Evolutionary conservation across 495 filamentous ascomycete species (phyloP).

Genomic region (Penicillium cinerascens): DNA sequence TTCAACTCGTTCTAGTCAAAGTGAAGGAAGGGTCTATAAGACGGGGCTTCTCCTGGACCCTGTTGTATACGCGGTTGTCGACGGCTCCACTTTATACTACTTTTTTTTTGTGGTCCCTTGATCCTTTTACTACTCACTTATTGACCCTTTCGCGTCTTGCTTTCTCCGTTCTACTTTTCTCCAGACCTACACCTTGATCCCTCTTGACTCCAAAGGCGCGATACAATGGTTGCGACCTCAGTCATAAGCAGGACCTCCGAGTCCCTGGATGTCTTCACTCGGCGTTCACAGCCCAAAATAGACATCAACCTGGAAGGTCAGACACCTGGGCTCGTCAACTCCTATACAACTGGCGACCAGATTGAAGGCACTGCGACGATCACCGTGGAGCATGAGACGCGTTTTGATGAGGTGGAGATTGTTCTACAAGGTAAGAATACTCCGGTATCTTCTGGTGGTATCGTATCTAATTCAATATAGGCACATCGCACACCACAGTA

Average conservation of each 20-base stretch:
- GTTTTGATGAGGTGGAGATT: constrained; percentile 80
- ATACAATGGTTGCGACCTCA: constrained; percentile 23
- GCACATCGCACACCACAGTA: constrained; percentile 46
- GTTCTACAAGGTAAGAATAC: constrained; percentile 65
- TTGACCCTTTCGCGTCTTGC: background rate
- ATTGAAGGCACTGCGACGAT: constrained; percentile 58
- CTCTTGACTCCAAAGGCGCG: background rate
- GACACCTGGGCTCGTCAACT: constrained; percentile 36
- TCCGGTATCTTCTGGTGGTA: constrained; percentile 1
- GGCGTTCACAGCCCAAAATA: constrained; percentile 32
- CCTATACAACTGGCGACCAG: constrained; percentile 58
- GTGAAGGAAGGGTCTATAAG: constrained; percentile 3
- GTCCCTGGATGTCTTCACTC: constrained; percentile 27
- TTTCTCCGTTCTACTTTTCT: background rate
- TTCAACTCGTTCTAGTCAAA: background rate
- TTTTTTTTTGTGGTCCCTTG: constrained; percentile 6
- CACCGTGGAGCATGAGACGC: constrained; percentile 59
- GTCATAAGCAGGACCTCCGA: constrained; percentile 28
- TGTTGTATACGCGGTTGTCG: constrained; percentile 19
- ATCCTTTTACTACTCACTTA: background rate
- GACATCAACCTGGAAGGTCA: constrained; percentile 34
- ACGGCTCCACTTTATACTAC: constrained; percentile 27
- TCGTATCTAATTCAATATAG: constrained; percentile 24
- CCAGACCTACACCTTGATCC: background rate
- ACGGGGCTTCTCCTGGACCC: constrained; percentile 12